Conservation (phyloP, 805 yeast species). For the Candida ulmi region DNA sequence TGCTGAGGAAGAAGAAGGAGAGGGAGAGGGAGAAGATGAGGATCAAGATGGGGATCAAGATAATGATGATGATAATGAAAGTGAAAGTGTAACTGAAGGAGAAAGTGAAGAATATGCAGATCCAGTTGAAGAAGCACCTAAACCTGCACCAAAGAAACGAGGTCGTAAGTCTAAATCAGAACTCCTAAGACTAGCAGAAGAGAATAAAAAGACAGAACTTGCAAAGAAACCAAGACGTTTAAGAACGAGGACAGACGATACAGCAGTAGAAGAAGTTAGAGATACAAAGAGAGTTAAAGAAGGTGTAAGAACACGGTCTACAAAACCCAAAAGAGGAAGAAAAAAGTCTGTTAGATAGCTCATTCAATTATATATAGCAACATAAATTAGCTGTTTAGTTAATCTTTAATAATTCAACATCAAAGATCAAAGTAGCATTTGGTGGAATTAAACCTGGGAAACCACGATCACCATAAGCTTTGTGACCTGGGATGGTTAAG, state of each 20-base stretch:
- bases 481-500: slow-evolving; percentile 86
- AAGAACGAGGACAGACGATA: slow-evolving; percentile 4
- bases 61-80: neutral
- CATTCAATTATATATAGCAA: too few relatives aligned
- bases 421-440: slow-evolving; percentile 86
- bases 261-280: slow-evolving; percentile 16
- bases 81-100: slow-evolving; percentile 1
- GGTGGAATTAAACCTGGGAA: slow-evolving; percentile 97
- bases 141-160: slow-evolving; percentile 2
- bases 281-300: slow-evolving; percentile 9
- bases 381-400: slow-evolving; percentile 24
- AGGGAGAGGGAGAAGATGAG: too few relatives aligned
- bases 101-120: slow-evolving; percentile 1
- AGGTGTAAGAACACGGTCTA: slow-evolving; percentile 7
- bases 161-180: slow-evolving; percentile 1
- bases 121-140: slow-evolving; percentile 2
- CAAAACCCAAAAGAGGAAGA: slow-evolving; percentile 11
- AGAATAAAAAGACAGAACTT: slow-evolving; percentile 3
- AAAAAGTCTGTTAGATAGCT: neutral
- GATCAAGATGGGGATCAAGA: neutral
- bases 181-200: neutral
- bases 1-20: slow-evolving; percentile 3
- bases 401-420: slow-evolving; percentile 61
- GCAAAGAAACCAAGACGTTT: neutral
- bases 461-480: slow-evolving; percentile 93